Evolutionary conservation across 805 yeast species (phyloP).

Genomic region (Ogataea neopini): DNA sequence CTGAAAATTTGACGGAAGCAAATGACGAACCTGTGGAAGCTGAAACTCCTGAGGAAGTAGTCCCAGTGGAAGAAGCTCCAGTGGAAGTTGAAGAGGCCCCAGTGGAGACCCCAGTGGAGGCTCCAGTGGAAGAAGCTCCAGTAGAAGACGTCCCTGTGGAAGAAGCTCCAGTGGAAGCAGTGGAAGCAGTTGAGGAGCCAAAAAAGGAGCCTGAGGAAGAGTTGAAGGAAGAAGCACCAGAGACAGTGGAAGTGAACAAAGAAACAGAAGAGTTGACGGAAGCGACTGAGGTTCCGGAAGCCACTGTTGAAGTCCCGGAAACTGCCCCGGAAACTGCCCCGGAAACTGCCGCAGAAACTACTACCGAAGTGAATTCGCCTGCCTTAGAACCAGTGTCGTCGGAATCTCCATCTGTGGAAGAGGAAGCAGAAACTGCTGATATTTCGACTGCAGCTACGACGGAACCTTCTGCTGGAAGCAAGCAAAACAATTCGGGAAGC

Average conservation of each 20-base stretch:
- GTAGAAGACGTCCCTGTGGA: neutral
- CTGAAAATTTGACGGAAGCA: neutral
- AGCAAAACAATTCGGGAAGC: slow-evolving; percentile 8
- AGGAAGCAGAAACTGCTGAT: slow-evolving; percentile 1
- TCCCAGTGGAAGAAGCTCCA: neutral
- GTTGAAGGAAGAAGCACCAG: neutral
- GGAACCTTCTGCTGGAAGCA: slow-evolving; percentile 2
- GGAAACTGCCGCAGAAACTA: neutral
- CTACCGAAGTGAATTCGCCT: neutral
- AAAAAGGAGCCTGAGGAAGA: neutral
- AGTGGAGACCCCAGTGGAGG: neutral
- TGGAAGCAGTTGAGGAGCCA: neutral
- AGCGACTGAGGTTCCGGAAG: neutral
- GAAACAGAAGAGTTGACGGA: neutral
- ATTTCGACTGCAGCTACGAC: slow-evolving; percentile 3
- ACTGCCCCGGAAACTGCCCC: neutral
- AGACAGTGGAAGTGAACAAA: neutral
- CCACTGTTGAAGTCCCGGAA: slow-evolving; percentile 1
- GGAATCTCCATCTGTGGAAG: slow-evolving; percentile 4
- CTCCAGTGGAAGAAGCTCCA: neutral
- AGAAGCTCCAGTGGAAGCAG: neutral
- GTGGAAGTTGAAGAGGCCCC: neutral
- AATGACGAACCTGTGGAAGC: neutral
- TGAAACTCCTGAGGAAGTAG: neutral
- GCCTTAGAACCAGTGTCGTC: slow-evolving; percentile 1